Evolutionary conservation across 345 rosid genomes (phyloP).

Genomic region (Gossypium herbaceum): DNA sequence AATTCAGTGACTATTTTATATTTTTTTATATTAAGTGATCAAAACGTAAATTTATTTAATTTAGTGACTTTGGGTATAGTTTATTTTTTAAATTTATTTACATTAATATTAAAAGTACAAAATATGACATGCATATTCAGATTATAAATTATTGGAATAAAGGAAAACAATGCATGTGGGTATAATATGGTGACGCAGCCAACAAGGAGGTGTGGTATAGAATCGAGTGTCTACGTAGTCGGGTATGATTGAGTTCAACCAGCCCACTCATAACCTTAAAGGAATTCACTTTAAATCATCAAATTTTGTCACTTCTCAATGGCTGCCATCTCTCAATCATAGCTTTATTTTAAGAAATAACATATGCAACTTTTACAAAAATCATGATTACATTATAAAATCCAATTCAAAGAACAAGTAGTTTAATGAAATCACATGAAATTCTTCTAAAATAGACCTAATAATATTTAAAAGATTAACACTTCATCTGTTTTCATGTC

Average conservation of each 20-base stretch:
- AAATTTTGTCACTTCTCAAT: neutral
- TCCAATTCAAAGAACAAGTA: too few relatives aligned
- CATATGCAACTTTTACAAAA: neutral
- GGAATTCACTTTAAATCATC: neutral
- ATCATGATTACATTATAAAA: neutral
- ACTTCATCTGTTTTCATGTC: too few relatives aligned
- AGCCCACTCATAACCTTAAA: neutral
- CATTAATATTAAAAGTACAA: neutral
- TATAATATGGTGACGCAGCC: neutral
- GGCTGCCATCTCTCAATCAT: neutral
- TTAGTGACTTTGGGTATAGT: too few relatives aligned
- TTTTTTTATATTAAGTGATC: too few relatives aligned
- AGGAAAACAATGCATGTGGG: neutral
- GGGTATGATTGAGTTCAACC: neutral
- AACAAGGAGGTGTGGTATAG: neutral
- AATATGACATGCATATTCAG: neutral
- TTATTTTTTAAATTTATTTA: too few relatives aligned
- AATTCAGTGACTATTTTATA: too few relatives aligned
- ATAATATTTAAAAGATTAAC: too few relatives aligned
- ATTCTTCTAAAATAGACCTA: too few relatives aligned
- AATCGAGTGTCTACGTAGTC: neutral
- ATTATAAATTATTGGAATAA: neutral
- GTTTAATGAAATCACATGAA: too few relatives aligned
- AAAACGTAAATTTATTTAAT: too few relatives aligned
- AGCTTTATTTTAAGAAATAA: neutral